Base-by-base conservation (phyloP, 768 basidiomycete species). In the Gloeophyllum trabeum region DNA sequence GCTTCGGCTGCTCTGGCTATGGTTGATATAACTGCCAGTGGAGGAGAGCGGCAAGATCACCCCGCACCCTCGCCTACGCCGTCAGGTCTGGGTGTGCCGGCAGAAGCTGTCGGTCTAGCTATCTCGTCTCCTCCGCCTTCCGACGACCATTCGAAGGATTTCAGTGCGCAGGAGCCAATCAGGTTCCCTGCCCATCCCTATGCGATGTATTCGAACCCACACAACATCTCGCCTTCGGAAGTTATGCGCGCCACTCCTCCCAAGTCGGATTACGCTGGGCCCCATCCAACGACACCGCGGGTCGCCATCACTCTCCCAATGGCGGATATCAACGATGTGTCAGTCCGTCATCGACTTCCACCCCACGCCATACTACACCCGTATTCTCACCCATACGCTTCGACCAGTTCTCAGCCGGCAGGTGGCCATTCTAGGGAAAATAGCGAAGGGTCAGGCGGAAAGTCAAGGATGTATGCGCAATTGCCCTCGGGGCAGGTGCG, bases 81-180 rank as follows among this genome's bases (percentile, higher is more conserved):
- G 6, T 57, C 52, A 1, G 53, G 48, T 6, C 40, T 39, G 13
- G 53, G 48, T 4, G 51, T 40, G 3, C 54, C 55, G 0, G 51
- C 34, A 2, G 58, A 61, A 34, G 54, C 46, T 12, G 54, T 58
- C 32, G 71, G 71, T 7, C 60, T 73, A 41, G 72, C 71, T 4
- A 54, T 73, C 23, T 62, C 69, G 3, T 57, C 65, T 1, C 61
- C 66, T 0, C 46, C 54, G 3, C 30, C 46, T 10, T 34, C 42
- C 4, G 61, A 60, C 3, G 53, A 55, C 20, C 37, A 43, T 24
- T 37, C 40, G 4, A 45, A 22, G 6, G 35, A 43, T 13, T 43
- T 49, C 3, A n/a, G n/a, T n/a, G n/a, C n/a, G n/a, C 39, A 34
- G 19, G 53, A 53, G 28, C 51, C 54, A 2, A 46, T 56, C 18